These are phyloP conservation scores for Mucor piriformis DNA, from an alignment of 371 early-diverging fungal genomes.

Conservation along the genomic window DNA sequence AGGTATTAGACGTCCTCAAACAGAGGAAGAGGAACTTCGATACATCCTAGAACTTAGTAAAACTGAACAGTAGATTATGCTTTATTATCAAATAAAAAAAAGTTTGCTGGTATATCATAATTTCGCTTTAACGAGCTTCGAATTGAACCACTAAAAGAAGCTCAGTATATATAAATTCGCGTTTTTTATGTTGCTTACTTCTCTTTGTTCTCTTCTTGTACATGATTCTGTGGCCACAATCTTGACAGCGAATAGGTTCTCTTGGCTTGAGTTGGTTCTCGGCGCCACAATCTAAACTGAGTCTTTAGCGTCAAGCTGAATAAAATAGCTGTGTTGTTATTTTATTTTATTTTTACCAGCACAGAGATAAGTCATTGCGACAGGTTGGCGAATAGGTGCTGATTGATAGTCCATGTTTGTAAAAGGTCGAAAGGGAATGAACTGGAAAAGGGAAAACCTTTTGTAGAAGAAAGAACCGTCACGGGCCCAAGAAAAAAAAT, in stretches of 20 bases:
- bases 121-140: conserved; percentile 73
- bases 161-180: neutral
- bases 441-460: neutral
- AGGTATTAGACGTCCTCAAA: neutral
- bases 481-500: neutral
- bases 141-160: conserved; percentile 75
- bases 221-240: conserved; percentile 97
- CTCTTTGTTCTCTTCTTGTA: conserved; percentile 96
- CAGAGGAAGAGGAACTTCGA: conserved; percentile 41
- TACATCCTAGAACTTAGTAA: conserved; percentile 46
- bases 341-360: conserved; percentile 55
- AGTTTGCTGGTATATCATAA: neutral
- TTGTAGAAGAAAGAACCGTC: neutral
- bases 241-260: conserved; percentile 95
- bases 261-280: conserved; percentile 91
- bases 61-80: conserved; percentile 31
- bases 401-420: conserved; percentile 29
- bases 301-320: neutral
- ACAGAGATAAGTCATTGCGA: conserved; percentile 65
- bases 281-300: conserved; percentile 78
- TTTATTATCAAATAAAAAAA: neutral
- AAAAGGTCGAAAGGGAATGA: too few species aligned
- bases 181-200: conserved; percentile 62
- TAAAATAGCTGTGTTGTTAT: neutral
- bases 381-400: conserved; percentile 55